phyloP scores from a whole-genome alignment of 2,329 filamentous ascomycete species.

The Rachicladosporium sp. region DNA sequence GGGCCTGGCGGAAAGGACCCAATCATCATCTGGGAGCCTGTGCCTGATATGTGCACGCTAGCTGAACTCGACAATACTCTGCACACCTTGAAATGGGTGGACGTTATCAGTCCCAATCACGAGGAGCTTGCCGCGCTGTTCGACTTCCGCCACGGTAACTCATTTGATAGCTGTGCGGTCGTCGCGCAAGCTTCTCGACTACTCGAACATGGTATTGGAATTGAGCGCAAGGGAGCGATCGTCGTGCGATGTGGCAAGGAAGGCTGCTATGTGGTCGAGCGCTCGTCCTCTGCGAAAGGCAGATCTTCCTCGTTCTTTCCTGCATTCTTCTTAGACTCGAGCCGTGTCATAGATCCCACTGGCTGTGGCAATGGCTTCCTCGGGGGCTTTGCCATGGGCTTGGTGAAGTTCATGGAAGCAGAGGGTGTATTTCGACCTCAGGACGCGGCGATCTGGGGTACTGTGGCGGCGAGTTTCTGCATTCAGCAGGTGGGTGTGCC shows the following conservation, averaged over 20 bases:
- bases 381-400: conserved; percentile 45
- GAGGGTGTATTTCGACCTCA: conserved; percentile 34
- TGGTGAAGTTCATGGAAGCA: conserved; percentile 38
- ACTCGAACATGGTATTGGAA: conserved; percentile 19
- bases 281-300: conserved; percentile 5
- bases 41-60: conserved; percentile 74
- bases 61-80: conserved; percentile 45
- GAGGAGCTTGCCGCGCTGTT: conserved; percentile 80
- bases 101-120: conserved; percentile 69
- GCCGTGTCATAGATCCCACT: conserved; percentile 73
- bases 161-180: conserved; percentile 28
- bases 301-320: conserved; percentile 36
- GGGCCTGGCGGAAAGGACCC: conserved; percentile 27
- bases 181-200: conserved; percentile 26
- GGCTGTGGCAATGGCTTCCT: conserved; percentile 90
- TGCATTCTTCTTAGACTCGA: conserved; percentile 50
- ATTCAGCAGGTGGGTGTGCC: conserved; percentile 92
- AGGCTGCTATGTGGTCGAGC: conserved; percentile 46
- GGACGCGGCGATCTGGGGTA: conserved; percentile 66
- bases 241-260: conserved; percentile 60
- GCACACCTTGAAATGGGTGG: conserved; percentile 40
- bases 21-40: conserved; percentile 87
- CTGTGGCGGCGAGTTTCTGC: conserved; percentile 76
- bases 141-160: conserved; percentile 29
- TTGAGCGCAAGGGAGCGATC: conserved; percentile 36